Evolutionary conservation across 345 rosid genomes (phyloP).

Genomic region (Turnera subulata): DNA sequence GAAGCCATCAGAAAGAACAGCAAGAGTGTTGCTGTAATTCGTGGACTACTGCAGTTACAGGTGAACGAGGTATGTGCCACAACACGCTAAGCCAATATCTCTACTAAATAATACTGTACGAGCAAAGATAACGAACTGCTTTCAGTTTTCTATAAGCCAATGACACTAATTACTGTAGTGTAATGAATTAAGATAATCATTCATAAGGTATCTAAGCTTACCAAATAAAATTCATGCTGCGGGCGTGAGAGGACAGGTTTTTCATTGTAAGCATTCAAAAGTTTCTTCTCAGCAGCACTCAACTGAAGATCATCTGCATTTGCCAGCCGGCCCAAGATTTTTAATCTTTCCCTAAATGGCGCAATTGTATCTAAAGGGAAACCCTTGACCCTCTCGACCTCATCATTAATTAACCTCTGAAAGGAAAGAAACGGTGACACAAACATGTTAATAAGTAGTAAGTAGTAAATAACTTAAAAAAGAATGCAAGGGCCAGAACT

Average conservation of each 20-base stretch:
- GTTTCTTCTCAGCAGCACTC: constrained; percentile 78
- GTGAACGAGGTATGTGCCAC: too few relatives aligned
- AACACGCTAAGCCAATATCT: too few relatives aligned
- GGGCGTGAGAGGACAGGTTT: constrained; percentile 97
- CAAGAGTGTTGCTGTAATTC: too few relatives aligned
- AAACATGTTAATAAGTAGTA: constrained; percentile 4
- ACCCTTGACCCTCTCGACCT: constrained; percentile 85
- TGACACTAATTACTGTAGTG: neutral
- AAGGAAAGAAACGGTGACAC: neutral
- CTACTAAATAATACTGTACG: too few relatives aligned
- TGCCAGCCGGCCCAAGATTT: constrained; percentile 78
- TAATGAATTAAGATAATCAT: neutral
- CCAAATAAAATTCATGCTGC: constrained; percentile 74
- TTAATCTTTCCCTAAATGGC: constrained; percentile 79
- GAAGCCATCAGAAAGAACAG: too few relatives aligned
- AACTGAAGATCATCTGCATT: constrained; percentile 82
- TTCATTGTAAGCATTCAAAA: constrained; percentile 90
- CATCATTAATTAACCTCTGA: constrained; percentile 76
- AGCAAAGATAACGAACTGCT: too few relatives aligned
- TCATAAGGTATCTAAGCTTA: constrained; percentile 23
- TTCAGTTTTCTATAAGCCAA: too few relatives aligned
- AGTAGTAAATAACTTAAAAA: too few relatives aligned
- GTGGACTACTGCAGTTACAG: too few relatives aligned
- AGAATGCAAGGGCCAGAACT: too few relatives aligned
- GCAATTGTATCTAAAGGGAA: constrained; percentile 72